Percentiles rank a stretch among this genome's conserved stretches.
Conservation (phyloP, 805 yeast genomes). For the Candida pseudofarinosa region DNA sequence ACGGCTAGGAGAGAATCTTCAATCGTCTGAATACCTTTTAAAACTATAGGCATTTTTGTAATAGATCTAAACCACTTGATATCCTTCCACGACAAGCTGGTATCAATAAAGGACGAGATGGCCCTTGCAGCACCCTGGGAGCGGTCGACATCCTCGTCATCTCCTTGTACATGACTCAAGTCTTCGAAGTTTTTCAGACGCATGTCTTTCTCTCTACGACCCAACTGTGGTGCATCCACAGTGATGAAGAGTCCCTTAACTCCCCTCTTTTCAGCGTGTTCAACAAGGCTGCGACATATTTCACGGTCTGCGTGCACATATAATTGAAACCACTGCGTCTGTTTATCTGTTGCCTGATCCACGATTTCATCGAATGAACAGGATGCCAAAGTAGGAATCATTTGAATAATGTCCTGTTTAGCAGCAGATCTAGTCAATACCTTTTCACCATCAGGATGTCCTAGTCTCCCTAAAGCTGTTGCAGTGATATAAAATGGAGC, state of each 20-base stretch:
- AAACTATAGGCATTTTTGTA: slow-evolving; percentile 36
- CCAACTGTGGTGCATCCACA: slow-evolving; percentile 89
- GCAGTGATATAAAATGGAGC: slow-evolving; percentile 90
- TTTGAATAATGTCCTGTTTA: slow-evolving; percentile 65
- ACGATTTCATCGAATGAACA: slow-evolving; percentile 84
- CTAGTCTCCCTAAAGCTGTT: slow-evolving; percentile 87
- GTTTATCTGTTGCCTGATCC: slow-evolving; percentile 60
- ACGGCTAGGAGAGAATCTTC: slow-evolving; percentile 63
- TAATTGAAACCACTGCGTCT: slow-evolving; percentile 84
- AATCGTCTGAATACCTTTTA: slow-evolving; percentile 64
- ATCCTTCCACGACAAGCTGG: slow-evolving; percentile 36
- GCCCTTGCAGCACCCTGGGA: slow-evolving; percentile 85
- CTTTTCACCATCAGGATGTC: slow-evolving; percentile 90
- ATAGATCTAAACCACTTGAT: slow-evolving; percentile 36
- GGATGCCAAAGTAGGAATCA: slow-evolving; percentile 91
- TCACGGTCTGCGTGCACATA: slow-evolving; percentile 77
- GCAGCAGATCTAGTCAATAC: slow-evolving; percentile 83
- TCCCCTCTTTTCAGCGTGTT: slow-evolving; percentile 69
- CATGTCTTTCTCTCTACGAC: slow-evolving; percentile 87
- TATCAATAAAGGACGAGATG: slow-evolving; percentile 71
- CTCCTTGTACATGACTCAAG: slow-evolving; percentile 44
- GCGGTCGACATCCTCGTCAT: slow-evolving; percentile 55
- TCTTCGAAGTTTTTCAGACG: slow-evolving; percentile 54
- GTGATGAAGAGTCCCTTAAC: slow-evolving; percentile 82
- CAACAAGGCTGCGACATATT: slow-evolving; percentile 57